Evolutionary conservation across 495 filamentous ascomycete species (phyloP), one percentile per base, ranked within the genome.

Genomic region (Neurospora terricola): DNA sequence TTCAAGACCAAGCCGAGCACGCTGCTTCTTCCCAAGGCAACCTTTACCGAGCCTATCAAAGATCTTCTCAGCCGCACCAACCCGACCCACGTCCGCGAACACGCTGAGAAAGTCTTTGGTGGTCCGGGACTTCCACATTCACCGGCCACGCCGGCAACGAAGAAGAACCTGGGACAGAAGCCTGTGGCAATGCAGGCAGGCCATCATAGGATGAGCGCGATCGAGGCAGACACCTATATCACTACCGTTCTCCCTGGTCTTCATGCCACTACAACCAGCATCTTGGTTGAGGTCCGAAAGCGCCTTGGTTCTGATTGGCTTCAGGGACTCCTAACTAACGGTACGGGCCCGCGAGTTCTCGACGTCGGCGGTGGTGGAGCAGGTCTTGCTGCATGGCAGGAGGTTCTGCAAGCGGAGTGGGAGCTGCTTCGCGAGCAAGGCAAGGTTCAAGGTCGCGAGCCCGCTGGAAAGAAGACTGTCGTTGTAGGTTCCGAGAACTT

Each of bases 291-390:
- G 83, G 84, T 94, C 16, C 90, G 96, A 40, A 94, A 94, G 78
- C 89, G 96, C 16, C 82, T 98, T 36, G 96, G 96, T 27, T 82
- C 88, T 1, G 83, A 90, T 18, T 99, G 96, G 96, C 81, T 97
- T 23, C 86, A 88, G 27, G 82, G 85, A 40, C 83, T 97, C 30
- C 82, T 97, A 6, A 81, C 83, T 1, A 88, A 85, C n/a, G 91
- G 92, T 0, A 77, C 79, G 7, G 87, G 88, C 6, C 91, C 94
- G 5, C 88, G 90, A 43, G 86, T 98, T 16, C 87, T 99, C 5
- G 96, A 99, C 83, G 91, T 91, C 40, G 94, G 94, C 18, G 88
- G 88, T 30, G 96, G 90, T 42, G 96, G 96, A 30, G 96, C 93
- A 12, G 93, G 91, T 14, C 83, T 96, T 16, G 78, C 93, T 7